Conservation (phyloP, 140 eudicot species). For the Ambrosia hybrid region DNA sequence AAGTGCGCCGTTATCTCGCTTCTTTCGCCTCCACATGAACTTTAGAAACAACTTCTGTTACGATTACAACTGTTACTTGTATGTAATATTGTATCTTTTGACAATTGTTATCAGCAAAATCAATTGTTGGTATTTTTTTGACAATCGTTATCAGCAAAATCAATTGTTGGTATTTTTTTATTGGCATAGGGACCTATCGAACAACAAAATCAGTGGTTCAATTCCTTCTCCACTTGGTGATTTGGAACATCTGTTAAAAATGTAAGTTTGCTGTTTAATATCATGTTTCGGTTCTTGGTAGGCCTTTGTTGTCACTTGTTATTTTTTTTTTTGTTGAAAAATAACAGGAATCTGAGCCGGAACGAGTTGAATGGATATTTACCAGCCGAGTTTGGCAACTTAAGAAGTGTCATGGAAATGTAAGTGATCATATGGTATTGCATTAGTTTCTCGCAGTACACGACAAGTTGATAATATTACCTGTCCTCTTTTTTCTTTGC, state of each 20-base stretch:
- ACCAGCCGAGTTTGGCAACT: constrained; percentile 91
- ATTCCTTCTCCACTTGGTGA: constrained; percentile 95
- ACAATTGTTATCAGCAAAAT: too few relatives aligned
- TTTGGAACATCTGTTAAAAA: constrained; percentile 90
- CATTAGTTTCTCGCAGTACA: background rate
- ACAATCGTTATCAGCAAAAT: background rate
- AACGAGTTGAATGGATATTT: constrained; percentile 60
- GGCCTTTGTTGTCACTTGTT: background rate
- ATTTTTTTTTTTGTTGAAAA: background rate
- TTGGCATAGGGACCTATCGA: constrained; percentile 73
- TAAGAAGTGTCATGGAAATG: constrained; percentile 90
- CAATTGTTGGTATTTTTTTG: too few relatives aligned
- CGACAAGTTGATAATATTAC: background rate
- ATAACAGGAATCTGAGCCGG: constrained; percentile 75
- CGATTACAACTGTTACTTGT: background rate
- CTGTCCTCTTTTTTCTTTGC: background rate
- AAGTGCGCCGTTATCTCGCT: constrained; percentile 20
- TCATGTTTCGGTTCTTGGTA: background rate
- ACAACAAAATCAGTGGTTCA: constrained; percentile 67
- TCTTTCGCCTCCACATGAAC: too few relatives aligned
- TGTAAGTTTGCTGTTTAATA: constrained; percentile 44
- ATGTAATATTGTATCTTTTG: background rate
- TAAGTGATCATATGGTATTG: constrained; percentile 29
- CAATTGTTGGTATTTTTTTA: background rate
- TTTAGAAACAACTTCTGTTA: background rate